Percentiles rank a stretch among this genome's conserved stretches.
Conservation (phyloP, 371 early-diverging fungal genomes). For the Coemansia sp. region DNA sequence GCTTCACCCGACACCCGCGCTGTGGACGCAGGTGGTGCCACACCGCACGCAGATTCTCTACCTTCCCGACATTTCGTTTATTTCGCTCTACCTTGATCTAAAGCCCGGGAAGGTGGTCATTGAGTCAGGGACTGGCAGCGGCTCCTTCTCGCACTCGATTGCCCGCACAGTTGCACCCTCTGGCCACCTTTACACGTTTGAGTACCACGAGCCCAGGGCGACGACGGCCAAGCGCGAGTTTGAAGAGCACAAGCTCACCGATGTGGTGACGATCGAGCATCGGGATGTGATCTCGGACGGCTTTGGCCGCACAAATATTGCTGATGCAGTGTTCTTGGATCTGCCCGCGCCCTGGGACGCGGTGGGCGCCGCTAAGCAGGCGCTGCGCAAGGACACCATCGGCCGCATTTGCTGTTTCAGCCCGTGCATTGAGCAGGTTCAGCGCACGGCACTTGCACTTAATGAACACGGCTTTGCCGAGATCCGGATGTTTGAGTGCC, state of each 20-base stretch:
- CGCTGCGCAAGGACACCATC: constrained; percentile 73
- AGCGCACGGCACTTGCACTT: constrained; percentile 71
- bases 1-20: constrained; percentile 90
- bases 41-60: constrained; percentile 97
- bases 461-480: constrained; percentile 66
- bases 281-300: constrained; percentile 92
- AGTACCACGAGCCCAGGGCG: constrained; percentile 86
- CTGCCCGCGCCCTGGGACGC: constrained; percentile 97
- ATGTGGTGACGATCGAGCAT: constrained; percentile 66
- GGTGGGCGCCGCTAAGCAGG: constrained; percentile 73
- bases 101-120: constrained; percentile 83
- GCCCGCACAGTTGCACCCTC: constrained; percentile 82
- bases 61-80: constrained; percentile 87
- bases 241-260: constrained; percentile 68
- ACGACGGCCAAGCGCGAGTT: constrained; percentile 75
- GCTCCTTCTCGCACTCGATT: constrained; percentile 93
- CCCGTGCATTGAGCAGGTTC: constrained; percentile 96
- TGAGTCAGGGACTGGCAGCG: constrained; percentile 96
- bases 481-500: constrained; percentile 54
- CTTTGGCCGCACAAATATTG: constrained; percentile 71
- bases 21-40: constrained; percentile 90
- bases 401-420: constrained; percentile 90
- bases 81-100: constrained; percentile 75
- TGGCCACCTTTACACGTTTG: constrained; percentile 90
- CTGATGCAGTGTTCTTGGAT: constrained; percentile 92